Evolutionary conservation across 257 asterid species (phyloP), one percentile per base, ranked within the genome.

Genomic region (Euphrasia confusa): DNA sequence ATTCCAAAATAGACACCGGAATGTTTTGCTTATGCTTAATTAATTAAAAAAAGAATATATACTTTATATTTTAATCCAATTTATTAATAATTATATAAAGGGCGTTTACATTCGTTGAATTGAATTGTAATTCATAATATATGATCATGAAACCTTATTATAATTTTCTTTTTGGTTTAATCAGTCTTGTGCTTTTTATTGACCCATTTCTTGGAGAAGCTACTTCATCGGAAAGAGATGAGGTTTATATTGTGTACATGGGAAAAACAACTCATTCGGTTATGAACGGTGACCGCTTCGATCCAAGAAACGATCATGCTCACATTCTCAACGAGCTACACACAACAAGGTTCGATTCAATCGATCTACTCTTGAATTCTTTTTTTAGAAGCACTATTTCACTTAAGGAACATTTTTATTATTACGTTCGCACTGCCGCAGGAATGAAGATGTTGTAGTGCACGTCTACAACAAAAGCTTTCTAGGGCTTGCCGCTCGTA

Each of bases 171-270:
- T 18, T 77, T 35, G 26, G 45, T 64, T 63, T 71, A 30, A 30
- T 30, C 30, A 48, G 13, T 32, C 58, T 71, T 59, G 24, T 21
- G 24, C 63, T 85, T 30, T 0, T 42, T 42, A 2, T 30, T 30
- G 33, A 53, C 35, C 60, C 66, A 1, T 50, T 61, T 3, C 55
- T 68, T 2, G 15, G 63, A 58, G 68, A 58, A 54, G 47, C 63
- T 40, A 11, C 47, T 58, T 71, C 72, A 37, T 71, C 68, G 17
- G 47, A 56, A 55, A 74, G 60, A 2, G 39, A 87, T 67, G 87
- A 80, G 8, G 78, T 90, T 17, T 90, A 85, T 48, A 85, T 88
- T 57, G 98, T 88, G 10, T 90, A 90, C 72, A 85, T 86, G 87
- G 98, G 98, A 28, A 78, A 37, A 37, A 37, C 42, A 37, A 37